These are phyloP conservation scores for Hypoxylon sp. DNA, from an alignment of 2,329 filamentous ascomycete species.

Conservation along the genomic window DNA sequence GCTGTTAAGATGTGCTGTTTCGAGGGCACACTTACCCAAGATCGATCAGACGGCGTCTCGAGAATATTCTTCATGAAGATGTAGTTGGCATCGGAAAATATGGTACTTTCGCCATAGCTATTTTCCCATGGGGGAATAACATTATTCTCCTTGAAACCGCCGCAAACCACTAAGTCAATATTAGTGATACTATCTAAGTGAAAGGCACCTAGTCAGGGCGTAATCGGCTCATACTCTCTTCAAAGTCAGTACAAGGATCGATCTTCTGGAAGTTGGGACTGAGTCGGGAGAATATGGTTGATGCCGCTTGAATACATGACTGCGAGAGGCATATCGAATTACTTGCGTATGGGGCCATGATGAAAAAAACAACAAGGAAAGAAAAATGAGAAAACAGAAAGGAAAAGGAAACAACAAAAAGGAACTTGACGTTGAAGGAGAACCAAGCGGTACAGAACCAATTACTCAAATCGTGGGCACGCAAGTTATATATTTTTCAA, in stretches of 20 bases:
- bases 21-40: conserved; percentile 6
- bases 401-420: conserved; percentile 1
- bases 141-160: conserved; percentile 22
- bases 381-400: conserved; percentile 6
- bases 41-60: conserved; percentile 5
- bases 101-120: neutral
- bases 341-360: conserved; percentile 20
- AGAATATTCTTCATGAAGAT: conserved; percentile 32
- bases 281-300: conserved; percentile 21
- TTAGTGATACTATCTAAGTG: conserved; percentile 10
- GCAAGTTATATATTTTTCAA: conserved; percentile 19
- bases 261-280: conserved; percentile 28
- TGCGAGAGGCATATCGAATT: conserved; percentile 32
- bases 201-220: neutral
- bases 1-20: neutral
- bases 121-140: conserved; percentile 13
- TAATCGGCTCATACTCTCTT: conserved; percentile 17
- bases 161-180: conserved; percentile 24
- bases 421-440: conserved; percentile 14
- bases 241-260: conserved; percentile 35
- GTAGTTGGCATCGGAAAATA: conserved; percentile 9
- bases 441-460: conserved; percentile 21
- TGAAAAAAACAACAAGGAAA: conserved; percentile 5
- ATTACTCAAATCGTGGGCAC: neutral
- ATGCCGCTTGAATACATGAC: conserved; percentile 23